A percentile compares a stretch with the other conserved stretches of the same genome.
phyloP scores from a whole-genome alignment of 2,329 filamentous ascomycete genomes.

The Sordariomycetes sp. region DNA sequence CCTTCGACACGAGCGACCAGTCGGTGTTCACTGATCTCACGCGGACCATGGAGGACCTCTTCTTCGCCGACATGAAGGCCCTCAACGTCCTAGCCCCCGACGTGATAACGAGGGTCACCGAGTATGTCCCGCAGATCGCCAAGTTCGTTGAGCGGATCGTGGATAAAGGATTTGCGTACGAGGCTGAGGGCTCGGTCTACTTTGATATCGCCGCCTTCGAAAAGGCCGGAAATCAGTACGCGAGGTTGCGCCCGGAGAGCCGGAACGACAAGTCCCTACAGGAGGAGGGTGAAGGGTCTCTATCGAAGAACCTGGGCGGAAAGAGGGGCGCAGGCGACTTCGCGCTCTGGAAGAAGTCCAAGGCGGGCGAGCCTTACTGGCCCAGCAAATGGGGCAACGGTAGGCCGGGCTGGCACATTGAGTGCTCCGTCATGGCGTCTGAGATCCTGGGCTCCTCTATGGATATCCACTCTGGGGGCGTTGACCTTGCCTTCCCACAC shows the following conservation, averaged over 20 bases:
- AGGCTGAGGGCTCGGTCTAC: constrained; percentile 77
- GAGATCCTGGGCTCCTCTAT: constrained; percentile 75
- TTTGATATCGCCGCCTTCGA: constrained; percentile 88
- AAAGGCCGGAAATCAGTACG: constrained; percentile 73
- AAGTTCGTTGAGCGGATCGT: constrained; percentile 75
- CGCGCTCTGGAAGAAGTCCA: constrained; percentile 87
- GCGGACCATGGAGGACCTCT: constrained; percentile 74
- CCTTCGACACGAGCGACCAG: constrained; percentile 50
- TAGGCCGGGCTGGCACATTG: constrained; percentile 91
- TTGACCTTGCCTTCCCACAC: constrained; percentile 85
- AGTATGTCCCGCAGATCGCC: constrained; percentile 82
- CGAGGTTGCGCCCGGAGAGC: constrained; percentile 75
- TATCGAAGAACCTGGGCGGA: constrained; percentile 48
- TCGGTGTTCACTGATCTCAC: constrained; percentile 81
- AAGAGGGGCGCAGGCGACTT: constrained; percentile 80
- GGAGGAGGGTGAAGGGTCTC: constrained; percentile 81
- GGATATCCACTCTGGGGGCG: constrained; percentile 67
- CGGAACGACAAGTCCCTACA: constrained; percentile 72
- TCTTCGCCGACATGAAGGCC: constrained; percentile 77
- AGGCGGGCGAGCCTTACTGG: constrained; percentile 88
- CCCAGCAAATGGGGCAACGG: constrained; percentile 78
- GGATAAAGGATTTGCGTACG: constrained; percentile 77
- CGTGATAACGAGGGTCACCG: constrained; percentile 78
- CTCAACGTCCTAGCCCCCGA: constrained; percentile 80
- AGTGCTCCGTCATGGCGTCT: constrained; percentile 93